Evolutionary conservation across 106 monocot genomes (phyloP), one percentile per base, ranked within the genome.

Genomic region (Amphibolis antarctica): DNA sequence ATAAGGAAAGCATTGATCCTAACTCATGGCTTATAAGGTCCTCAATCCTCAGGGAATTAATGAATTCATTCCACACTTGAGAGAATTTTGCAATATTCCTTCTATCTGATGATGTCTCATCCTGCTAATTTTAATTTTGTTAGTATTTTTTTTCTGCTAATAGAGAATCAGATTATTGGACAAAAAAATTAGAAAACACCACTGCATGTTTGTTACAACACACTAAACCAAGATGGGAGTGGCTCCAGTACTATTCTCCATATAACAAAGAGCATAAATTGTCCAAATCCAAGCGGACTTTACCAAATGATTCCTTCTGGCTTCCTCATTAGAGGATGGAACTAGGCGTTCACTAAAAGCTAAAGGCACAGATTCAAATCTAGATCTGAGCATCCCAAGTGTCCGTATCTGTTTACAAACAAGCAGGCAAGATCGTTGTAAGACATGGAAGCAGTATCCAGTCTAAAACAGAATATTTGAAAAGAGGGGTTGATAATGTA

Each of bases 381-480:
- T 81, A 28, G 94, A 89, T 51, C 89, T 77, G 70, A 94, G 70
- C 94, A 94, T 94, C 26, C 89, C 94, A 45, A 94, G 81, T n/a
- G 94, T 94, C 48, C 94, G 74, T 63, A 94, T 94, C 94, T 94
- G 77, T 52, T 50, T 15, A 53, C 55, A 52, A 24, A 28, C 72
- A 64, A 69, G 18, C 57, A 69, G 21, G 17, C 17, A 68, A 45
- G 25, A 9, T n/a, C 49, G 11, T 12, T 51, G 15, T 13, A 65
- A 47, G 23, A 46, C 18, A 46, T 36, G 2, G 36, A 36, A 36
- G 7, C 7, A 36, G 36, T 36, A 36, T 36, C 36, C 36, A 36
- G 36, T 36, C 36, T 36, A 36, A 36, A 36, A 36, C 36, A 36
- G 7, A 36, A 36, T 36, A 7, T 36, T 7, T 36, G 36, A 36